phyloP scores from a whole-genome alignment of 2,329 filamentous ascomycete species.

The Arthrobotrys megalospora region DNA sequence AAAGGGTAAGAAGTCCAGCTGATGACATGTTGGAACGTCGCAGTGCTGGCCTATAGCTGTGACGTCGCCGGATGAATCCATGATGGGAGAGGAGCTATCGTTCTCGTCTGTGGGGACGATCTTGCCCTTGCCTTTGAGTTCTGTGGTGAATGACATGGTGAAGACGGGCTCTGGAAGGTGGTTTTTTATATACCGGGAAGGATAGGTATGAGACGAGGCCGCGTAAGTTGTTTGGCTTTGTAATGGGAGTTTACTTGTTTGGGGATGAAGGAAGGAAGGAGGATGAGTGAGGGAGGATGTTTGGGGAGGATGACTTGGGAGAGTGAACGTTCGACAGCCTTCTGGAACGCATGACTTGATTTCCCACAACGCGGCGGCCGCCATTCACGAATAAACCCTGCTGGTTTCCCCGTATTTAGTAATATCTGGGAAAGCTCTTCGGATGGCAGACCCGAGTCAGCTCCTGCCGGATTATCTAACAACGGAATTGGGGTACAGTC shows the following conservation, averaged over 20 bases:
- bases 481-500: background rate
- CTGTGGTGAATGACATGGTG: conserved; percentile 56
- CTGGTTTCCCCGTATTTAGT: background rate
- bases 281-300: background rate
- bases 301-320: background rate
- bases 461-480: background rate
- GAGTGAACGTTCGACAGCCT: conserved; percentile 53
- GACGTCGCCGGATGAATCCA: conserved; percentile 74
- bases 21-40: conserved; percentile 90
- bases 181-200: conserved; percentile 23
- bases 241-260: conserved; percentile 14
- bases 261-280: background rate
- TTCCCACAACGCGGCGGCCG: no score
- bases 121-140: conserved; percentile 57
- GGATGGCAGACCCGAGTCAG: background rate
- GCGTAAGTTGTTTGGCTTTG: conserved; percentile 57
- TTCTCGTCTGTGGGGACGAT: conserved; percentile 59
- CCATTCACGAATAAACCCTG: no score
- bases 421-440: background rate
- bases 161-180: background rate
- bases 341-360: conserved; percentile 40
- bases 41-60: conserved; percentile 91
- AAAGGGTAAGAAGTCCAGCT: conserved; percentile 96
- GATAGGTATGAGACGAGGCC: conserved; percentile 37
- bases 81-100: conserved; percentile 59